Evolutionary conservation across 2,329 filamentous ascomycete species (phyloP).

Genomic region (Didymella sp.): DNA sequence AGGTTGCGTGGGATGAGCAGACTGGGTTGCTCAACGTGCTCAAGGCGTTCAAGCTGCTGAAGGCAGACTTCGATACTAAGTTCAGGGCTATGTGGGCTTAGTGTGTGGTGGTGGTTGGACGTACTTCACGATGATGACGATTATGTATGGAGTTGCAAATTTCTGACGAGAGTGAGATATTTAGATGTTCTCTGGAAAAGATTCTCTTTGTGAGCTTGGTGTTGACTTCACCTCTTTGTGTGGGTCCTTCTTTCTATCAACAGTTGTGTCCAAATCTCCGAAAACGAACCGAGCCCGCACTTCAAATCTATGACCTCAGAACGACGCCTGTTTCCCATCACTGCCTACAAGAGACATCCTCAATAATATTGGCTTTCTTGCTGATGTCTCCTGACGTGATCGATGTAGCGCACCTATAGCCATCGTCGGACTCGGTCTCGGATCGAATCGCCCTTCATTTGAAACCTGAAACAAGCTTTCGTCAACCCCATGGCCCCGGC

Average conservation of each 20-base stretch:
- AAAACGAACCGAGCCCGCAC: background rate
- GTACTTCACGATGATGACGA: background rate
- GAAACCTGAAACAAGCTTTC: constrained; percentile 21
- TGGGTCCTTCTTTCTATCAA: background rate
- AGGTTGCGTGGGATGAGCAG: constrained; percentile 54
- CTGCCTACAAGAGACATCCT: background rate
- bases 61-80: constrained; percentile 68
- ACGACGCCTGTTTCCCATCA: background rate
- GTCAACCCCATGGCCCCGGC: constrained; percentile 13
- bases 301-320: background rate
- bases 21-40: constrained; percentile 63
- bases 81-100: constrained; percentile 68
- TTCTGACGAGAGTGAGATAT: background rate
- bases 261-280: background rate
- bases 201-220: background rate
- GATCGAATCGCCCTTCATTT: constrained; percentile 16
- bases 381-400: background rate
- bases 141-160: background rate
- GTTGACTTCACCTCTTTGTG: background rate
- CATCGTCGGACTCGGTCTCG: background rate
- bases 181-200: background rate
- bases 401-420: background rate
- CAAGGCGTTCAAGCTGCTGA: constrained; percentile 64
- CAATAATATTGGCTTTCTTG: background rate
- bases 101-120: background rate